Base-by-base conservation (phyloP, 2,329 filamentous ascomycete species). In the Aurifilum marmelostoma region DNA sequence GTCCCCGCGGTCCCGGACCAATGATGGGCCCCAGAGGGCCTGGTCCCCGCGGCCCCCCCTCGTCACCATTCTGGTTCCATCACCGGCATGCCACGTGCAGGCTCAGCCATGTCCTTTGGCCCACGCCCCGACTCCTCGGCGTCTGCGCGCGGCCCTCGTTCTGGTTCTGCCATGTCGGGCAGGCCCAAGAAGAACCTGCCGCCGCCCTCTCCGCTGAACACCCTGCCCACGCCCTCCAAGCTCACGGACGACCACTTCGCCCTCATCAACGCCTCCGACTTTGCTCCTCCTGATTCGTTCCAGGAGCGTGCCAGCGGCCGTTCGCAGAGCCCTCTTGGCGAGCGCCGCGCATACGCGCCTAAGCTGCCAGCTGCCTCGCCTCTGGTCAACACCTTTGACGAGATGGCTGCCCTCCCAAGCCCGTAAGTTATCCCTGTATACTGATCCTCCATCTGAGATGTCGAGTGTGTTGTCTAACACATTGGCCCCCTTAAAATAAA, bases 171-270 rank as follows among this genome's bases (percentile, higher is more conserved):
- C 7, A 79, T 81, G 77, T 83, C 81, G 70, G 77, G 70, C 71
- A 79, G 70, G 70, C 83, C 73, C 2, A 76, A 75, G 69, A 86
- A 82, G 76, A 84, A 84, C 69, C 79, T 83, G 63, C 91, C 93
- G 34, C 93, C 94, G 6, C 96, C 94, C 1, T 78, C 87, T 37
- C 85, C 89, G 16, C 87, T 99, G 29, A 86, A 83, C 62, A 91
- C 92, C 1, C 84, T 99, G 27, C 95, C 95, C 11, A 97, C 93
- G 1, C 95, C 96, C 0, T 89, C 91, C 65, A 92, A 93, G 82
- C 85, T 99, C 56, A 91, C 85, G 75, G 94, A 97, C 71, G 94
- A 97, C 77, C 86, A 88, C 2, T 90, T 97, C 73, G 88, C 91
- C 60, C 78, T 91, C 81, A 75, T 89, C 73, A 82, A 82, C 64